Evolutionary conservation across 2,329 filamentous ascomycete genomes (phyloP), one percentile per base, ranked within the genome.

Genomic region (Neofusicoccum kwambonambiense): DNA sequence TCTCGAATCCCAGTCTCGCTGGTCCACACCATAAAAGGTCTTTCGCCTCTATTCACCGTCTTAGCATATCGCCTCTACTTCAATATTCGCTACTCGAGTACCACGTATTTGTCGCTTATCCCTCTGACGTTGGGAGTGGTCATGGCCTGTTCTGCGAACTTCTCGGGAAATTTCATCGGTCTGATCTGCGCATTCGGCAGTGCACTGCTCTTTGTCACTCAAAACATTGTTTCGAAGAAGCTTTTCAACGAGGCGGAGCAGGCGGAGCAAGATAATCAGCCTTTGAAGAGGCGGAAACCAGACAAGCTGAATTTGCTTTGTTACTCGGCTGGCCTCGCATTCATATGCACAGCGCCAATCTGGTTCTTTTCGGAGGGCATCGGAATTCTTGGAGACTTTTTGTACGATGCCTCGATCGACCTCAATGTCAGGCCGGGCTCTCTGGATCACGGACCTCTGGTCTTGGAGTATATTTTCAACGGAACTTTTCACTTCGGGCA

Each of bases 141-240:
- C 86, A 85, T 99, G 69, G 95, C 95, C 9, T 99, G 95, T 77
- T 97, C 94, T 1, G 91, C 93, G 12, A 92, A 93, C 73, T 93
- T 96, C 71, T 90, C 88, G 22, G 94, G 91, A 35, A 93, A 99
- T 74, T 86, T 97, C 68, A 85, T 95, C 60, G 95, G 95, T n/a
- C 90, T 99, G 17, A 72, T 94, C 11, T 94, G 93, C 72, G 93
- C 95, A 3, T 89, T 99, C 42, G 82, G 92, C 39, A 93, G 92
- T n/a, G 92, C 95, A 7, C 82, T 98, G 64, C 90, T 98, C 69
- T 99, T 99, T 74, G 95, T 99, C 41, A 95, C 93, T 0, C 95
- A 99, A 75, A 99, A 99, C 75, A 99, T 99, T 65, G 96, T 97
- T 69, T 98, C 94, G 19, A 99, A 99, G 79, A 92, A 92, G 69